phyloP scores from a whole-genome alignment of 2,329 filamentous ascomycete species.

The Sporothrix dimorphospora region DNA sequence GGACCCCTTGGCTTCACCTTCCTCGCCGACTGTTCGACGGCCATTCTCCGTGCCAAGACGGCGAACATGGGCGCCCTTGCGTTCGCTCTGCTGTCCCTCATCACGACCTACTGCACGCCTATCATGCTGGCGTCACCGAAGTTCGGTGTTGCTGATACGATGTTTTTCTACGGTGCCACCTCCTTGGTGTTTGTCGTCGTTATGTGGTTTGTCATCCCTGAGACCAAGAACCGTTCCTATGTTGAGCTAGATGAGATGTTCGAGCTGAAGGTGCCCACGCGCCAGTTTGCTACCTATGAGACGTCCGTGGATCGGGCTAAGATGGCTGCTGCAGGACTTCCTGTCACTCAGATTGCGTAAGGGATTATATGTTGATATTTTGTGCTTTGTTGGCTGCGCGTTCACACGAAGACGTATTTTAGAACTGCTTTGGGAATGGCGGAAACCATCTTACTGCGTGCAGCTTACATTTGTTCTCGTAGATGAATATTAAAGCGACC shows the following conservation, averaged over 20 bases:
- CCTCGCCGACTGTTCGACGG: conserved; percentile 26
- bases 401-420: too few relatives aligned
- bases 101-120: conserved; percentile 27
- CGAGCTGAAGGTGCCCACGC: conserved; percentile 40
- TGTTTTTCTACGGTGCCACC: conserved; percentile 29
- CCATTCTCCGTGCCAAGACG: conserved; percentile 27
- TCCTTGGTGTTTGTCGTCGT: conserved; percentile 30
- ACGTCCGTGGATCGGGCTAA: conserved; percentile 24
- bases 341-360: background rate
- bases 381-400: background rate
- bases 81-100: conserved; percentile 25
- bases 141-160: conserved; percentile 12
- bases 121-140: conserved; percentile 24
- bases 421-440: too few relatives aligned
- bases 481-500: too few relatives aligned
- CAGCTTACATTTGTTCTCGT: too few relatives aligned
- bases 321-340: background rate
- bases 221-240: conserved; percentile 51
- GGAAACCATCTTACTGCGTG: too few relatives aligned
- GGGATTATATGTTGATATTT: background rate
- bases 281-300: conserved; percentile 41
- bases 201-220: conserved; percentile 38
- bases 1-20: conserved; percentile 27
- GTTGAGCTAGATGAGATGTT: conserved; percentile 51
- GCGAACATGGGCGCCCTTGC: conserved; percentile 27